Percentiles rank a stretch among this genome's conserved stretches.
Conservation (phyloP, 1,284 basidiomycete species). For the Marasmius fiardii region DNA sequence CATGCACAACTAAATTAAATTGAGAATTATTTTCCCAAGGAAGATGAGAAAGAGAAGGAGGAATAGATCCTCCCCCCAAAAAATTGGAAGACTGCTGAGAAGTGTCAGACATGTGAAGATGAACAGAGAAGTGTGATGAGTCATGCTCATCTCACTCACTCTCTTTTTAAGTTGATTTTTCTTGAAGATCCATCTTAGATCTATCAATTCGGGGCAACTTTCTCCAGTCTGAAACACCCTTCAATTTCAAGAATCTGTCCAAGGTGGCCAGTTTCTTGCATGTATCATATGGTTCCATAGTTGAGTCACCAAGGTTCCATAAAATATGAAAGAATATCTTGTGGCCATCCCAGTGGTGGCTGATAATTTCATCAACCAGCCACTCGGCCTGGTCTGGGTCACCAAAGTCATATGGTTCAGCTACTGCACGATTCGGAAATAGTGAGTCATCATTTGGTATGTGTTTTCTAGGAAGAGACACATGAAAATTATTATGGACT, state of each 20-base stretch:
- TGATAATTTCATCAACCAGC: conserved; percentile 4
- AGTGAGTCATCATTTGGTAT: not conserved
- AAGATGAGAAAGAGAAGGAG: not conserved
- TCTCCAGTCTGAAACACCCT: conserved; percentile 2
- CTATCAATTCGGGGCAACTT: not conserved
- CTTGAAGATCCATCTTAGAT: not conserved
- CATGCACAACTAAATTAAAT: not conserved
- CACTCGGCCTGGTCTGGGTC: conserved; percentile 5
- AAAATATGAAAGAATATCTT: conserved; percentile 1
- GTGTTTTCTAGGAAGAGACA: conserved; percentile 8
- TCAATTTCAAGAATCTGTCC: conserved; percentile 3
- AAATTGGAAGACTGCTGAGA: not conserved
- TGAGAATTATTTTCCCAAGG: not conserved
- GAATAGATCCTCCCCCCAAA: not conserved
- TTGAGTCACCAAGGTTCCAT: conserved; percentile 9
- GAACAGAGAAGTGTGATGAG: too few relatives aligned
- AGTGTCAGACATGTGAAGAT: too few relatives aligned
- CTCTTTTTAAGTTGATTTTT: not conserved
- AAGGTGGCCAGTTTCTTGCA: conserved; percentile 4
- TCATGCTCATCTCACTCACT: too few relatives aligned
- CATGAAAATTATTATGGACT: conserved; percentile 20
- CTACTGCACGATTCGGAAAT: not conserved
- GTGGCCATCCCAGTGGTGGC: conserved; percentile 1
- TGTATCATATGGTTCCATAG: conserved; percentile 6
- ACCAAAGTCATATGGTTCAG: conserved; percentile 11